Conservation (phyloP, 805 yeast species). For the Pichia phayaonensis region DNA sequence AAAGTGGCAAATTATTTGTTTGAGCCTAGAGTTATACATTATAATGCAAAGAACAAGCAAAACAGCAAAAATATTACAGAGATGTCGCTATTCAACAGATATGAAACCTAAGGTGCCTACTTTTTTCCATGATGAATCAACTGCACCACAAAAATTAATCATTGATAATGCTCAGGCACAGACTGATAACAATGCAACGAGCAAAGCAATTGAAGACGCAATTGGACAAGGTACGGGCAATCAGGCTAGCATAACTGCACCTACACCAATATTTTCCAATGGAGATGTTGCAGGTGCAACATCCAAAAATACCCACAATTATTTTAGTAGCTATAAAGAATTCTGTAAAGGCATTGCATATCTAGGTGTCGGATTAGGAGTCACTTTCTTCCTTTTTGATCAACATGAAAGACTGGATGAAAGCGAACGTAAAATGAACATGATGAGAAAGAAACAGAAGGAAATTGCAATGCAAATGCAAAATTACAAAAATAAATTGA, state of each 20-base stretch:
- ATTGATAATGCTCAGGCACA: background rate
- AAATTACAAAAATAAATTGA: conserved; percentile 44
- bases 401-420: conserved; percentile 20
- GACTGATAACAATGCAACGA: background rate
- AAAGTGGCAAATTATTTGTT: background rate
- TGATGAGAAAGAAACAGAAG: conserved; percentile 22
- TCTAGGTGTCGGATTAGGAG: conserved; percentile 7
- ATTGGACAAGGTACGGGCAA: background rate
- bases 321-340: conserved; percentile 6
- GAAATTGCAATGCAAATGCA: conserved; percentile 42
- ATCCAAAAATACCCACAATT: background rate
- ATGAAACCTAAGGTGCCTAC: background rate
- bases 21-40: background rate
- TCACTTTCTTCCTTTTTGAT: conserved; percentile 9
- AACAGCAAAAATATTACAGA: background rate
- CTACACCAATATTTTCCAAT: conserved; percentile 1
- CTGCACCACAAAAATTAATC: conserved; percentile 1
- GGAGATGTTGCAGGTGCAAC: background rate
- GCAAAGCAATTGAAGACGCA: background rate
- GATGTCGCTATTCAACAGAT: background rate
- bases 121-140: conserved; percentile 5
- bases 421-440: conserved; percentile 18
- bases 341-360: conserved; percentile 11
- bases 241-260: background rate
- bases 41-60: background rate